These are phyloP conservation scores for Cystofilobasidium capitatum DNA, from an alignment of 768 basidiomycete species.

Conservation along the genomic window DNA sequence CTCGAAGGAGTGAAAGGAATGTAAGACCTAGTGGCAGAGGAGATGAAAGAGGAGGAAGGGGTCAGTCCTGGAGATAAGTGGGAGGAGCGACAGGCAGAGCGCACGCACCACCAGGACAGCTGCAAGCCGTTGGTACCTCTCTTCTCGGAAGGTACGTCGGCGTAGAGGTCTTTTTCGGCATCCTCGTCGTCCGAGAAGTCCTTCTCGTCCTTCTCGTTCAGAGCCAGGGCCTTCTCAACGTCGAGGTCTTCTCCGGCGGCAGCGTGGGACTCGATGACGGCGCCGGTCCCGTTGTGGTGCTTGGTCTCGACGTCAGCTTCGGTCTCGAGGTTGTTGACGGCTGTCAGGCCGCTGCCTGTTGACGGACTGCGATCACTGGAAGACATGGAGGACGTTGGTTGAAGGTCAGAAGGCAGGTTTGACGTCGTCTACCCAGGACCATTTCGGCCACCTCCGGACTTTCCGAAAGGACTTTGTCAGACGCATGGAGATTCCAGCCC, in stretches of 20 bases:
- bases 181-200: neutral
- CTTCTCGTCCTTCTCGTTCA: neutral
- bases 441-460: neutral
- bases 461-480: too few species aligned
- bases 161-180: neutral
- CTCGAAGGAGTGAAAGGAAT: constrained; percentile 10
- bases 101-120: neutral
- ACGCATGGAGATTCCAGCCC: too few species aligned
- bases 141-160: neutral
- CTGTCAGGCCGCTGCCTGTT: neutral
- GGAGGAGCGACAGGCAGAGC: neutral
- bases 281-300: neutral
- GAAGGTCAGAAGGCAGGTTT: too few species aligned
- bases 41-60: too few species aligned
- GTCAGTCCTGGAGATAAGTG: neutral
- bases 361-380: neutral
- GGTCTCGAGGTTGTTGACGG: neutral
- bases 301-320: neutral
- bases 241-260: neutral
- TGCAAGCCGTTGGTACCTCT: neutral
- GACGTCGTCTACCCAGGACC: neutral
- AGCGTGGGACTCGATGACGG: neutral
- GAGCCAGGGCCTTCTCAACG: neutral
- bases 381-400: neutral
- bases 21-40: constrained; percentile 6